phyloP scores from a whole-genome alignment of 1,139 yeast species.

The Suzukiozyma palmioleophila region DNA sequence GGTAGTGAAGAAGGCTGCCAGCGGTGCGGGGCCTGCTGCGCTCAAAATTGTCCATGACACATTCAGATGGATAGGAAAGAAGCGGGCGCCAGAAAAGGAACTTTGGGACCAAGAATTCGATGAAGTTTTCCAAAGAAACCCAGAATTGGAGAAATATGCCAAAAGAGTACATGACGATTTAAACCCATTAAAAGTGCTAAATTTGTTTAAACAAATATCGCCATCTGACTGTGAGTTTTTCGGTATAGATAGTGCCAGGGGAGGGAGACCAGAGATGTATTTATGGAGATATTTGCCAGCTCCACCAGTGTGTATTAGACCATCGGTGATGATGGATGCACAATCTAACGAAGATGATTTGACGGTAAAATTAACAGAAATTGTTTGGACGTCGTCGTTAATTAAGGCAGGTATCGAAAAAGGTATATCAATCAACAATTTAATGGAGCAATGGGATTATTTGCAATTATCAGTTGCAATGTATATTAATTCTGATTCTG shows the following conservation, averaged over 20 bases:
- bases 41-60: slow-evolving; percentile 93
- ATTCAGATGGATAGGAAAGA: slow-evolving; percentile 93
- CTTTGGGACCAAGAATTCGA: slow-evolving; percentile 86
- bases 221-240: slow-evolving; percentile 89
- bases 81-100: slow-evolving; percentile 76
- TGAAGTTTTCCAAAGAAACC: slow-evolving; percentile 62
- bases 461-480: slow-evolving; percentile 92
- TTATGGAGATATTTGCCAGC: slow-evolving; percentile 98
- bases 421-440: slow-evolving; percentile 85
- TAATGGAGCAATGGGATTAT: slow-evolving; percentile 99
- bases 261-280: slow-evolving; percentile 95
- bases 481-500: slow-evolving; percentile 95
- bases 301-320: slow-evolving; percentile 98
- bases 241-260: slow-evolving; percentile 82
- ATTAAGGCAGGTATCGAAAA: slow-evolving; percentile 93
- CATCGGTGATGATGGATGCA: slow-evolving; percentile 93
- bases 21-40: slow-evolving; percentile 88
- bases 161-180: slow-evolving; percentile 90
- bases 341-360: slow-evolving; percentile 96
- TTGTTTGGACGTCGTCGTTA: slow-evolving; percentile 91
- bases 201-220: slow-evolving; percentile 77
- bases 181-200: slow-evolving; percentile 86
- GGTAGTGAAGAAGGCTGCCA: slow-evolving; percentile 95
- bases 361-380: slow-evolving; percentile 92
- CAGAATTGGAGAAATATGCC: slow-evolving; percentile 84